phyloP scores from a whole-genome alignment of 257 asterid species.

The Coffea eugenioides region DNA sequence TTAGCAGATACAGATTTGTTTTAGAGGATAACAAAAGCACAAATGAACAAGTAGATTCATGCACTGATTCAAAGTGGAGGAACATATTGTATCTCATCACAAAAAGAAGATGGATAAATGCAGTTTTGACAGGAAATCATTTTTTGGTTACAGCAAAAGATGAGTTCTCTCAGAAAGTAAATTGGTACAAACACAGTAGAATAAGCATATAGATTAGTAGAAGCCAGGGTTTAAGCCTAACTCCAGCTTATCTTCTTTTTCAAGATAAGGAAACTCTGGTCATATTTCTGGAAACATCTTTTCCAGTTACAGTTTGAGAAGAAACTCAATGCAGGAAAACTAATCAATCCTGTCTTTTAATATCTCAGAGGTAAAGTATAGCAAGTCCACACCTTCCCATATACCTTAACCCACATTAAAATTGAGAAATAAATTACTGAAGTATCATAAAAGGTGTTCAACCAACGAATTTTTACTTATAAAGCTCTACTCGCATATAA shows the following conservation, averaged over 20 bases:
- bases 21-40: not conserved
- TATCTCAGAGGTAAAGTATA: not conserved
- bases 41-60: not conserved
- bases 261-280: not conserved
- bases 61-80: not conserved
- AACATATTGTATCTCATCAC: not conserved
- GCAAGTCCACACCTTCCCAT: not conserved
- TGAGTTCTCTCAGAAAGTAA: not conserved
- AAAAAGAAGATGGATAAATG: no score
- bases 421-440: not conserved
- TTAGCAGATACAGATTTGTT: not conserved
- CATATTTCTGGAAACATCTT: not conserved
- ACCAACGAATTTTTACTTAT: not conserved
- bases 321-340: not conserved
- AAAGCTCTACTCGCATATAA: not conserved
- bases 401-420: no score
- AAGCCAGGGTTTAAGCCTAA: not conserved
- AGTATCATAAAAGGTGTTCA: not conserved
- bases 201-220: not conserved
- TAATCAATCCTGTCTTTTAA: not conserved
- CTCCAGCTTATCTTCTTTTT: not conserved
- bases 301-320: not conserved
- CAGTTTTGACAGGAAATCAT: not conserved
- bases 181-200: not conserved
- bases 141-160: not conserved